A percentile compares a stretch with the other conserved stretches of the same genome.
These are phyloP conservation scores for Naganishia randhawae DNA, from an alignment of 768 basidiomycete species.

Conservation along the genomic window DNA sequence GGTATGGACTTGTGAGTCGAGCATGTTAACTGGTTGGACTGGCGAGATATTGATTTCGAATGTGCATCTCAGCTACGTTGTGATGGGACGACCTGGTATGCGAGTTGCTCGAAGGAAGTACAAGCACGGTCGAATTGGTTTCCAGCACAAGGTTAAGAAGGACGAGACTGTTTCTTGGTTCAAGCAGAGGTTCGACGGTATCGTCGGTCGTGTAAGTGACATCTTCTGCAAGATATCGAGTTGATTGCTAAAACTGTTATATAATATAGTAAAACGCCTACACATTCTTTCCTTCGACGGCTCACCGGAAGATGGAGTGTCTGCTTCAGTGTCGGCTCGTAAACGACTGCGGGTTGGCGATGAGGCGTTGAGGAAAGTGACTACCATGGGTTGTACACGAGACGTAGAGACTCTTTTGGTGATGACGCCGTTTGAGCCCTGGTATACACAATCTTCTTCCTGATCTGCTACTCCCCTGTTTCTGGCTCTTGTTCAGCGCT, in stretches of 20 bases:
- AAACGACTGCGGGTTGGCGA: constrained; percentile 12
- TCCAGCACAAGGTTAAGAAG: constrained; percentile 84
- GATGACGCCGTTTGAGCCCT: constrained; percentile 4
- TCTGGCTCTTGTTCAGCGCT: too few species aligned
- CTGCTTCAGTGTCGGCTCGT: constrained; percentile 14
- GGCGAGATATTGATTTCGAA: neutral
- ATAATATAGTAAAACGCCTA: constrained; percentile 4
- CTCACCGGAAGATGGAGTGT: constrained; percentile 23
- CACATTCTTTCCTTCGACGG: constrained; percentile 23
- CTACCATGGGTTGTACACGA: constrained; percentile 21
- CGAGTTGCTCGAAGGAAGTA: constrained; percentile 88
- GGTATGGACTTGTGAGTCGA: constrained; percentile 90
- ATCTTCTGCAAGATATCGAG: neutral
- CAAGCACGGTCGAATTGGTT: constrained; percentile 80
- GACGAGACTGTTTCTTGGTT: constrained; percentile 96
- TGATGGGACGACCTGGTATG: constrained; percentile 92
- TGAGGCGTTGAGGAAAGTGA: constrained; percentile 5
- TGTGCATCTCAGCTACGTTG: constrained; percentile 50
- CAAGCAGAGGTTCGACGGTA: constrained; percentile 99
- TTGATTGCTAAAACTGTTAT: neutral
- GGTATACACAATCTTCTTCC: constrained; percentile 23
- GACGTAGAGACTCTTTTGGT: constrained; percentile 10
- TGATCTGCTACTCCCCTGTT: too few species aligned
- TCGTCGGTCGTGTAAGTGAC: constrained; percentile 57
- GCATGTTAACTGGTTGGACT: constrained; percentile 49